Conservation (phyloP, 2,329 filamentous ascomycete genomes). For the Balansia obtecta region DNA sequence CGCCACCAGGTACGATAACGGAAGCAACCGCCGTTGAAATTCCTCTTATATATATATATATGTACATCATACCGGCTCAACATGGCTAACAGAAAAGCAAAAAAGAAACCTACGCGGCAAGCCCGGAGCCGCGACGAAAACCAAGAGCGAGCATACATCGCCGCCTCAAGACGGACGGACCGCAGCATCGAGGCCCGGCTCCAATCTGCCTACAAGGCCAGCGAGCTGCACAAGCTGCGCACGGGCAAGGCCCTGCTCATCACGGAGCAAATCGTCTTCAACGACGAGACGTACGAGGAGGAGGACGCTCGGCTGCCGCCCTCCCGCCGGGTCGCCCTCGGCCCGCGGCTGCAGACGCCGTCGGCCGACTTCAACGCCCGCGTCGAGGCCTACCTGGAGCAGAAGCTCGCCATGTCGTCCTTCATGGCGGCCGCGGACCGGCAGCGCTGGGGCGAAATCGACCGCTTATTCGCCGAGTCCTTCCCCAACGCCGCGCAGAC, state of each 20-base stretch:
- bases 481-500: slow-evolving; percentile 2
- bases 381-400: slow-evolving; percentile 1
- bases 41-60: too few species aligned
- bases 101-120: neutral
- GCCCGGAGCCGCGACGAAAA: slow-evolving; percentile 46
- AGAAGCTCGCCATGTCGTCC: neutral
- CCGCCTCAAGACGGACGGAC: slow-evolving; percentile 76
- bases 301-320: slow-evolving; percentile 44
- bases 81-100: neutral
- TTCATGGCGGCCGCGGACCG: neutral
- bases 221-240: slow-evolving; percentile 79
- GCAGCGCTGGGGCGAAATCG: neutral
- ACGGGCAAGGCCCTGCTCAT: slow-evolving; percentile 75
- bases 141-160: slow-evolving; percentile 81
- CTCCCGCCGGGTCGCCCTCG: neutral
- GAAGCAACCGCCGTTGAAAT: too few species aligned
- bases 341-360: neutral
- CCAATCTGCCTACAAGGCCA: slow-evolving; percentile 76
- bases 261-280: slow-evolving; percentile 73
- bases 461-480: slow-evolving; percentile 1
- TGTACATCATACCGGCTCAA: too few species aligned
- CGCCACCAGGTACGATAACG: slow-evolving; percentile 1
- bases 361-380: neutral
- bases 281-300: slow-evolving; percentile 94
- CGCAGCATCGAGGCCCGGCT: slow-evolving; percentile 78